Percentiles rank a stretch among this genome's conserved stretches.
phyloP scores from a whole-genome alignment of 768 basidiomycete genomes.

The Amanita phalloides region DNA sequence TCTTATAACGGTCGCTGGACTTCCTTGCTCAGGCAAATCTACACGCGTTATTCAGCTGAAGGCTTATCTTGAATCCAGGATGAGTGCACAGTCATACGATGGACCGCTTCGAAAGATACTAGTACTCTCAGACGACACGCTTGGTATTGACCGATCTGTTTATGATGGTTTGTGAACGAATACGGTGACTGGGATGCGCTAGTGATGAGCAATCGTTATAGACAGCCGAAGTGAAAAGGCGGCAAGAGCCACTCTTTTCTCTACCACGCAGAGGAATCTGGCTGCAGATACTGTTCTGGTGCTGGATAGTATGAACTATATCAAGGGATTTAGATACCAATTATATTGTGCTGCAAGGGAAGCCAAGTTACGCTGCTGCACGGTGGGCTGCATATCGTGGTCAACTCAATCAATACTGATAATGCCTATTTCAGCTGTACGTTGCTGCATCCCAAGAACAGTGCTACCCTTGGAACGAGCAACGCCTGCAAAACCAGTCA shows the following conservation, averaged over 20 bases:
- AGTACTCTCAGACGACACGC: slow-evolving; percentile 64
- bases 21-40: slow-evolving; percentile 82
- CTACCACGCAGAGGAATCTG: slow-evolving; percentile 70
- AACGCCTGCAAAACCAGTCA: slow-evolving; percentile 18
- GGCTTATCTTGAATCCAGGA: slow-evolving; percentile 38
- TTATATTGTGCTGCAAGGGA: slow-evolving; percentile 95
- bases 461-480: slow-evolving; percentile 71
- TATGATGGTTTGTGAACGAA: slow-evolving; percentile 54
- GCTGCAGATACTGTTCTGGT: slow-evolving; percentile 70
- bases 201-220: slow-evolving; percentile 17
- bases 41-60: slow-evolving; percentile 57
- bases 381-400: slow-evolving; percentile 38
- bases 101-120: slow-evolving; percentile 36
- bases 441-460: slow-evolving; percentile 65
- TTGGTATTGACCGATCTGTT: slow-evolving; percentile 49
- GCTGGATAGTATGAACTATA: slow-evolving; percentile 89
- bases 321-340: slow-evolving; percentile 98
- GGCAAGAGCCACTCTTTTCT: slow-evolving; percentile 74
- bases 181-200: background rate
- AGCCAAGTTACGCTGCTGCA: slow-evolving; percentile 73
- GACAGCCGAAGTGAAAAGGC: slow-evolving; percentile 81
- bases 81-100: slow-evolving; percentile 38
- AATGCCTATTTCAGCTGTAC: slow-evolving; percentile 36
- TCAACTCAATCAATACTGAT: background rate
- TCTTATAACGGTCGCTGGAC: slow-evolving; percentile 84